A percentile compares a stretch with the other conserved stretches of the same genome.
phyloP scores from a whole-genome alignment of 768 basidiomycete species.

The Naganishia vishniacii region DNA sequence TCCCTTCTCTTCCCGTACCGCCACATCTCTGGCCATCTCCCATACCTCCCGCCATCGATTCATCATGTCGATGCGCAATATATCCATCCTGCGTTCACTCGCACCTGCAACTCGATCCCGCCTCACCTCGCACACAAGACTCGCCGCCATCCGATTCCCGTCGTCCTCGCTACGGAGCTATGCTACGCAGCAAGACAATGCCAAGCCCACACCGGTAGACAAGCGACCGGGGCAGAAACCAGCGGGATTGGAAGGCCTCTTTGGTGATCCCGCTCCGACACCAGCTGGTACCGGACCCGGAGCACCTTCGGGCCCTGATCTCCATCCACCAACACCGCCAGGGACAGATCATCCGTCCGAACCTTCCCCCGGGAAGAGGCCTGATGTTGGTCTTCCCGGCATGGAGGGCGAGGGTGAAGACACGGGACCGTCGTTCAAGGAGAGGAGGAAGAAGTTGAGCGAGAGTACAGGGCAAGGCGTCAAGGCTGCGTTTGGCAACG shows the following conservation, averaged over 20 bases:
- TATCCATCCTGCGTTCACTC: constrained; percentile 13
- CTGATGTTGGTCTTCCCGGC: constrained; percentile 33
- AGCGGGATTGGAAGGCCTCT: constrained; percentile 15
- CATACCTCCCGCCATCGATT: neutral
- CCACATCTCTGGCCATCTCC: neutral
- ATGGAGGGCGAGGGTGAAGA: constrained; percentile 27
- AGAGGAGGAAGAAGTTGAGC: constrained; percentile 36
- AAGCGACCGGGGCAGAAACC: constrained; percentile 17
- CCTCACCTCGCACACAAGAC: neutral
- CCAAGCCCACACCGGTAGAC: neutral
- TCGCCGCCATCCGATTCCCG: neutral
- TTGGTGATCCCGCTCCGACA: constrained; percentile 5
- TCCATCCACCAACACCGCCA: constrained; percentile 37
- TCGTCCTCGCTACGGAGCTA: constrained; percentile 2
- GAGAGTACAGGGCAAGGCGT: constrained; percentile 32
- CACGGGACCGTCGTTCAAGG: constrained; percentile 27
- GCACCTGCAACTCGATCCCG: constrained; percentile 15
- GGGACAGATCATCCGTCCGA: constrained; percentile 37
- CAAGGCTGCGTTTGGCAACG: constrained; percentile 37
- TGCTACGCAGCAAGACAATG: constrained; percentile 3
- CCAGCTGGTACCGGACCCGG: constrained; percentile 26
- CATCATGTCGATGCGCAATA: constrained; percentile 17
- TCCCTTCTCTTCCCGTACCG: neutral
- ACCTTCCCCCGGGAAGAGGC: constrained; percentile 37
- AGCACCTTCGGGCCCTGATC: constrained; percentile 24